Evolutionary conservation across 1,139 yeast species (phyloP), one percentile per base, ranked within the genome.

Genomic region (Geotrichum aggregatum): DNA sequence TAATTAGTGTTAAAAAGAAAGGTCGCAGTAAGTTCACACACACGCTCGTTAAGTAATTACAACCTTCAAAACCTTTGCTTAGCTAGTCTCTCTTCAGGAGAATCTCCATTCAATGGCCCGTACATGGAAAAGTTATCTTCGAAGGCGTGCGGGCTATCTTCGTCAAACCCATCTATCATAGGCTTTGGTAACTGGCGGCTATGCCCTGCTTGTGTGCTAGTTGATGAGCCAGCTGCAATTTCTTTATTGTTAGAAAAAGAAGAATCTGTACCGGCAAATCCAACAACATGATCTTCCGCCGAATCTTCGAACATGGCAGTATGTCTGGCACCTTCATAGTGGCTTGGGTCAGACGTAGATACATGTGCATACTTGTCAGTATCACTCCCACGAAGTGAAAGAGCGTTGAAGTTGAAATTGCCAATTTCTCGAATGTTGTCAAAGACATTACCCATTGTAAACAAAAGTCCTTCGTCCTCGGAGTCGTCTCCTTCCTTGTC

Each of bases 401-500:
- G 35, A 13, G 39, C 48, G n/a, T 46, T 49, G 36, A 52, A 52
- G 43, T 53, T 54, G 43, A 59, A 45, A 44, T 51, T 56, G 3
- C 63, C 61, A 22, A 61, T 42, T 41, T 58, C 61, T 13, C 66
- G 53, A 10, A 63, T 21, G 38, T 60, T 61, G 46, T 63, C 65
- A 42, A 65, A 57, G 52, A 64, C 54, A 31, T 55, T 56, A 19
- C 64, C 65, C 55, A 63, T 56, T 14, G 57, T 56, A 34, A 54
- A 58, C 1, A 64, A 57, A 22, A 64, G 44, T 1, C 67, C 67
- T n/a, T 63, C 68, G 18, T 61, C 65, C 19, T 61, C 66, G 2
- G 60, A 57, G n/a, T 61, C 66, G 10, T 56, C 59, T 3, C 56
- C 60, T 3, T 59, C 54, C 8, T 46, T 49, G 18, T 52, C 50